Evolutionary conservation across 352 stramenopile genomes (phyloP), one percentile per base, ranked within the genome.

Genomic region (Globisporangium emineosum): DNA sequence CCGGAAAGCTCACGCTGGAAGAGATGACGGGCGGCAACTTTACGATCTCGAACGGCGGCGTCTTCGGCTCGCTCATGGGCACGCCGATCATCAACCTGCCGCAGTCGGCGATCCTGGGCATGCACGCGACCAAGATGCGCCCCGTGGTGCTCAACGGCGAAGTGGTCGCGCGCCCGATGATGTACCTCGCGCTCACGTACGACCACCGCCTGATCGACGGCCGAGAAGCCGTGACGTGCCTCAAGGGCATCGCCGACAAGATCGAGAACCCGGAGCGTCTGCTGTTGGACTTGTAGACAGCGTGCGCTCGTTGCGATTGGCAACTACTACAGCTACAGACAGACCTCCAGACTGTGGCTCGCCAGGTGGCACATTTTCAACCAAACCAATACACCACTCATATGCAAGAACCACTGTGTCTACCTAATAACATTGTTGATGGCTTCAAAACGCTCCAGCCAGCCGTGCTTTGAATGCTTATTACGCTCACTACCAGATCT

Each of bases 41-140:
- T 76, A 99, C 98, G 43, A 99, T 99, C 77, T 98, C 93, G 47
- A 99, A 99, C 76, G 98, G 98, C 51, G 97, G 97, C 52, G 97
- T 99, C 8, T 99, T 99, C 73, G 98, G 97, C 62, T 98, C 93
- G 33, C 78, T 99, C 13, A 99, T 99, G 92, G 96, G 97, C 58
- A 99, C 97, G 43, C 97, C 97, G 29, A 99, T 99, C 82, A 99
- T 99, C 83, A 99, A 99, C 84, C 78, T 97, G 64, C 98, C 98
- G 27, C 98, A 99, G 77, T 97, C 86, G 30, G 98, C 94, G 57
- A 99, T 99, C 76, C 89, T 99, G 52, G 98, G 98, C 68, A 99
- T 99, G 98, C 98, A 99, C 79, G 97, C 90, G 23, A 99, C 97
- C 54, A 99, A 99, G 83, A 98, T 99, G 90, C 85, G 97, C 54